phyloP scores from a whole-genome alignment of 2,329 filamentous ascomycete genomes.

The Alternaria ethzedia region DNA sequence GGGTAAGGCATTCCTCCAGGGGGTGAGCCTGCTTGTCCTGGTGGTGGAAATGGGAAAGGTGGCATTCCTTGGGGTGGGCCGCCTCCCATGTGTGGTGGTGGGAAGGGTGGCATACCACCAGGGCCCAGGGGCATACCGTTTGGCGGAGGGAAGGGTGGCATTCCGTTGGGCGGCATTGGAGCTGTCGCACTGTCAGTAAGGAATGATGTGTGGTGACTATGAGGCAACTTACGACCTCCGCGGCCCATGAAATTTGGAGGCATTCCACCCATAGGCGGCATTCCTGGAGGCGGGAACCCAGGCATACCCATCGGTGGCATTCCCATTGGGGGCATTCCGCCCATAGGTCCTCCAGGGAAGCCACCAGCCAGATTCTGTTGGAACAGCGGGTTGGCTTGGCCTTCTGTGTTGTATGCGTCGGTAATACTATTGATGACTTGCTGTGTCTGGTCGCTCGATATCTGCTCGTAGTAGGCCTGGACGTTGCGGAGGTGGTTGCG shows the following conservation, averaged over 20 bases:
- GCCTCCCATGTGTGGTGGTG: conserved; percentile 43
- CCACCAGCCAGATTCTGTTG: conserved; percentile 57
- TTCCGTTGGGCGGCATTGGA: conserved; percentile 38
- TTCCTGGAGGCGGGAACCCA: conserved; percentile 33
- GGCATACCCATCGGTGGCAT: conserved; percentile 31
- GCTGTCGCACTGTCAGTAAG: conserved; percentile 12
- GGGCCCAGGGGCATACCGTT: conserved; percentile 43
- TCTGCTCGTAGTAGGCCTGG: conserved; percentile 98
- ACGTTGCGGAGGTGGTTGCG: conserved; percentile 98
- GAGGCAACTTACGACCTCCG: conserved; percentile 45
- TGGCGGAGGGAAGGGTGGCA: conserved; percentile 42
- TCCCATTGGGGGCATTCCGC: conserved; percentile 25
- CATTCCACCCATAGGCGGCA: conserved; percentile 39
- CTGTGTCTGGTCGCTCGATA: conserved; percentile 97
- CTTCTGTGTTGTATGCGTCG: conserved; percentile 91
- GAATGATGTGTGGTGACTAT: not conserved
- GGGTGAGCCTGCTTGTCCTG: conserved; percentile 37
- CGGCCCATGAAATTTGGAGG: conserved; percentile 51
- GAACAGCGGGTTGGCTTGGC: conserved; percentile 88
- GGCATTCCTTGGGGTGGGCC: conserved; percentile 35
- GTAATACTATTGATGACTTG: conserved; percentile 98
- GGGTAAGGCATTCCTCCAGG: conserved; percentile 39
- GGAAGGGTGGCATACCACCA: conserved; percentile 46
- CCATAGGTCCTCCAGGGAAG: conserved; percentile 41
- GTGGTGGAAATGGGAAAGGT: conserved; percentile 39